Conservation (phyloP, 148 eudicot genomes). For the Chenopodium berlandieri region DNA sequence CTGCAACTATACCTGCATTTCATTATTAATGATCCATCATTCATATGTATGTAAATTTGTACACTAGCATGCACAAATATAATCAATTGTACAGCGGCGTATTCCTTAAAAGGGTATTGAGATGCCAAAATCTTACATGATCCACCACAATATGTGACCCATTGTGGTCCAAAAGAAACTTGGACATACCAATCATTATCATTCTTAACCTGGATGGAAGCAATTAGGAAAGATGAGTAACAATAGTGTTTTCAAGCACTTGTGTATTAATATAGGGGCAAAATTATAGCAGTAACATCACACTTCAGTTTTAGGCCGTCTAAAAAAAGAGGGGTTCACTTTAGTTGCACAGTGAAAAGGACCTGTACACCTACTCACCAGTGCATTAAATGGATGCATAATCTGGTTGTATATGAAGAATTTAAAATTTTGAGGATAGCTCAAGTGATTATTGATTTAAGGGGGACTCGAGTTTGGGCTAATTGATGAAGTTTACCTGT, state of each 20-base stretch:
- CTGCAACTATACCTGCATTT: constrained; percentile 39
- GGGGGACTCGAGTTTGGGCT: neutral
- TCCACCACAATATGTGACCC: constrained; percentile 46
- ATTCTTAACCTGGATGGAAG: constrained; percentile 33
- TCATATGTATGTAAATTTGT: too few species aligned
- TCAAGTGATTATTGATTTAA: neutral
- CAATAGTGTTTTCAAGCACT: neutral
- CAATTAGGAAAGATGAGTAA: neutral
- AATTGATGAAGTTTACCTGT: constrained; percentile 33
- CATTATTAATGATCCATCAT: neutral
- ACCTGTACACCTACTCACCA: neutral
- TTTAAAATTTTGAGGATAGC: neutral
- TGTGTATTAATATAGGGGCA: neutral
- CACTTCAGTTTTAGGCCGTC: neutral
- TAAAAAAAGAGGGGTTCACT: neutral
- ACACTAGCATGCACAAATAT: neutral
- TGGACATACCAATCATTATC: constrained; percentile 40
- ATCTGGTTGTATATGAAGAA: neutral
- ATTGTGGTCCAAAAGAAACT: constrained; percentile 52
- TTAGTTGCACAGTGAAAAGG: neutral
- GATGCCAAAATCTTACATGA: constrained; percentile 28
- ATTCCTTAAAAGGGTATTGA: neutral
- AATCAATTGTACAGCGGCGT: too few species aligned
- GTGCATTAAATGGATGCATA: neutral
- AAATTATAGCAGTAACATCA: neutral